Evolutionary conservation across 2,329 filamentous ascomycete species (phyloP).

Genomic region (Sporothrix inflata): DNA sequence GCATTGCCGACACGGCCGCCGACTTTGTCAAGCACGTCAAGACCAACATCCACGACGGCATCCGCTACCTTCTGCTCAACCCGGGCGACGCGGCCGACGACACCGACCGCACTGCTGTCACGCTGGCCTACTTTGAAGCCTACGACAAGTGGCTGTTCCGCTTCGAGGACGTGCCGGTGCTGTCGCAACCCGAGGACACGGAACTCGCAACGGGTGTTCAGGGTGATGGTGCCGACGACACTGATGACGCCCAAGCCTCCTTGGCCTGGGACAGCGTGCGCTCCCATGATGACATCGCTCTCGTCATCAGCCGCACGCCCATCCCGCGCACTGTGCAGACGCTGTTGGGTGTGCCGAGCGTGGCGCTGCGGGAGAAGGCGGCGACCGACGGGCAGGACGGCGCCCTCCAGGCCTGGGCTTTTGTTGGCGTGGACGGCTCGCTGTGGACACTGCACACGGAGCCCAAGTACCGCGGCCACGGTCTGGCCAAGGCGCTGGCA

Average conservation of each 20-base stretch:
- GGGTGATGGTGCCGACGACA: neutral
- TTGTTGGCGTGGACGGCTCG: slow-evolving; percentile 64
- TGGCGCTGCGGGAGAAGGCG: slow-evolving; percentile 46
- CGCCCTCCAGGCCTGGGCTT: slow-evolving; percentile 65
- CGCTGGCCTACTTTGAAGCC: slow-evolving; percentile 42
- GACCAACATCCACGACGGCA: slow-evolving; percentile 48
- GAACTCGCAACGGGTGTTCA: neutral
- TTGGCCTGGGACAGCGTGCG: slow-evolving; percentile 59
- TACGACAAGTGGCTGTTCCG: slow-evolving; percentile 64
- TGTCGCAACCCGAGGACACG: slow-evolving; percentile 45
- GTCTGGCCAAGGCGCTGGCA: slow-evolving; percentile 65
- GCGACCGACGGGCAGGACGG: slow-evolving; percentile 43
- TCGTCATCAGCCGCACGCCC: slow-evolving; percentile 58
- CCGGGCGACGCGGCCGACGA: slow-evolving; percentile 3
- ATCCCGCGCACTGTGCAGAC: slow-evolving; percentile 60
- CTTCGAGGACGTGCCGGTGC: slow-evolving; percentile 48
- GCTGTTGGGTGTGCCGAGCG: slow-evolving; percentile 50
- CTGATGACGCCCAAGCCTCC: neutral
- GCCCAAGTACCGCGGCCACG: slow-evolving; percentile 61
- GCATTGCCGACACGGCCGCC: neutral
- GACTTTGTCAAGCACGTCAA: slow-evolving; percentile 37
- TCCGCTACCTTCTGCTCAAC: slow-evolving; percentile 40
- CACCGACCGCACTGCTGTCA: slow-evolving; percentile 29
- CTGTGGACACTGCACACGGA: slow-evolving; percentile 65
- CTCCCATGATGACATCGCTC: slow-evolving; percentile 53